Base-by-base conservation (phyloP, 2,329 filamentous ascomycete species). In the Microdochium nivale region DNA sequence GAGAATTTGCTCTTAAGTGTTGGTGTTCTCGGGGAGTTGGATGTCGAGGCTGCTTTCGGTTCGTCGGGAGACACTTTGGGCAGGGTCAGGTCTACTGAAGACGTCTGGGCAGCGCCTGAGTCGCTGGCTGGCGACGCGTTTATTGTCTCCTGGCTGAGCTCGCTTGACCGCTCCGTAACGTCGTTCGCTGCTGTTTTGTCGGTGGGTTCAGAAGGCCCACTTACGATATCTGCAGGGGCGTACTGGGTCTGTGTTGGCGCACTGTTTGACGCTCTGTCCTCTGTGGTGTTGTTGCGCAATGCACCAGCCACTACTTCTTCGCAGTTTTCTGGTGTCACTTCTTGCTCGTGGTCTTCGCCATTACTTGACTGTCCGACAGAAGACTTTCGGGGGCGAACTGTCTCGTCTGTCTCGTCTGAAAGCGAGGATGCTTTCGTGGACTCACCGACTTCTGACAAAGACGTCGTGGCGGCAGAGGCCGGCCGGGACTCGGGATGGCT, bases 371-470 rank as follows among this genome's bases (percentile, higher is more conserved):
- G 65, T 11, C 67, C 24, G 30, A 47, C 19, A 10, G 46, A 47
- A 9, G 46, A 24, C 16, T 47, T 30, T 8, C 24, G 24, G 3
- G 46, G 46, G 46, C 74, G 71, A 2, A 80, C 64, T 3, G 80
- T 83, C 60, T 82, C 80, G 53, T 84, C 77, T 1, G 81, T 84
- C 2, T 77, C 79, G 54, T 83, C 82, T 5, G 81, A 84, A 10
- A 85, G 62, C 0, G 82, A 85, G 0, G 81, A 85, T 3, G 82
- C 81, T 58, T 79, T 80, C 7, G 82, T 85, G 2, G 81, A 84
- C 49, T 77, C 74, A 14, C 74, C 78, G 37, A 75, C 68, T 53
- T 84, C 80, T 5, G 79, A 83, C 16, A 71, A 73, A 21, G 64
- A 65, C 9, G 68, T 68, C 46, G 74, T 73, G 23, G 76, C 62